Evolutionary conservation across 805 yeast species (phyloP).

Genomic region (Myxozyma nipponensis): DNA sequence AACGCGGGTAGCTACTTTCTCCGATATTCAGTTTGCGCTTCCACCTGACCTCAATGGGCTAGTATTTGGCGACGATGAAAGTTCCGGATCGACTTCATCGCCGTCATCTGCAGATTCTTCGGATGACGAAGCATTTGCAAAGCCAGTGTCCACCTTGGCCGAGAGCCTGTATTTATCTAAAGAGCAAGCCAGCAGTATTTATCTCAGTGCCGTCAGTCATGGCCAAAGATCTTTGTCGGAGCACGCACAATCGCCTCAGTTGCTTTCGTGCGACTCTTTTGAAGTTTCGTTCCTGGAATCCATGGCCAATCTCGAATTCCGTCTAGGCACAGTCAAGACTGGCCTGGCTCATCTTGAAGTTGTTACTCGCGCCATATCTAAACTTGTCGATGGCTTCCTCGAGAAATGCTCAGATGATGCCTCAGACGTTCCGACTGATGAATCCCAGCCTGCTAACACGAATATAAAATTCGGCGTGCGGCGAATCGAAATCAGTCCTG

Average conservation of each 20-base stretch:
- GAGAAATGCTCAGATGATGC: no score
- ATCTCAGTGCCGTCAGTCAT: constrained; percentile 75
- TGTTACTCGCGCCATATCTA: constrained; percentile 11
- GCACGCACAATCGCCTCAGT: constrained; percentile 1
- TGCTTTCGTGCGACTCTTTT: constrained; percentile 21
- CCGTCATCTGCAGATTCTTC: constrained; percentile 19
- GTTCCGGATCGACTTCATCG: background rate
- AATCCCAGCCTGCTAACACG: no score
- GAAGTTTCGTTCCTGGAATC: constrained; percentile 5
- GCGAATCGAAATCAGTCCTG: constrained; percentile 10
- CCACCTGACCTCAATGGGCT: constrained; percentile 8
- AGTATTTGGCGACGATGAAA: constrained; percentile 4
- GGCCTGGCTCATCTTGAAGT: constrained; percentile 21
- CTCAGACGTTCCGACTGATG: no score
- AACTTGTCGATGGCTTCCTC: constrained; percentile 11
- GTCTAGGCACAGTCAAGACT: constrained; percentile 7
- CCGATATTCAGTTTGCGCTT: constrained; percentile 16
- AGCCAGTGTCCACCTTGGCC: constrained; percentile 31
- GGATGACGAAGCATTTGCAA: constrained; percentile 32
- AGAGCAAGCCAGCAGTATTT: constrained; percentile 65
- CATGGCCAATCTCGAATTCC: constrained; percentile 7
- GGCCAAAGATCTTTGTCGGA: constrained; percentile 8
- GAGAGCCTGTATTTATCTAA: constrained; percentile 62
- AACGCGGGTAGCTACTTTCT: constrained; percentile 27
- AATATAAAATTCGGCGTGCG: constrained; percentile 13